Evolutionary conservation across 192 early-diverging fungal genomes (phyloP).

Genomic region (Entophlyctis helioformis): DNA sequence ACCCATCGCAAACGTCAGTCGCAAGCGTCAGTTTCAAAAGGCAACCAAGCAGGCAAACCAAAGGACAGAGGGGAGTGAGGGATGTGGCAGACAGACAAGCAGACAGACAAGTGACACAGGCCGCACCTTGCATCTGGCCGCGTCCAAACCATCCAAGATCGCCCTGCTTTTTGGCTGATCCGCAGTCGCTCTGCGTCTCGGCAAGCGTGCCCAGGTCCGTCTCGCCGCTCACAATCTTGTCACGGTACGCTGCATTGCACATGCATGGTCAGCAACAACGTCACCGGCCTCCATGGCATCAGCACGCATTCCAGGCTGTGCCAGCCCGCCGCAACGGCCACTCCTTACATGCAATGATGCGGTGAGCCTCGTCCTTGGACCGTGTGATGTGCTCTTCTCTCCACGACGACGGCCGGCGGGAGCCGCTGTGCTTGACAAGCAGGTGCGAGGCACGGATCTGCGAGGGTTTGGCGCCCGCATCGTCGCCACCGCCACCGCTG

Average conservation of each 20-base stretch:
- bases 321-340: neutral
- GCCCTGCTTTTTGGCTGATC: constrained; percentile 76
- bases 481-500: neutral
- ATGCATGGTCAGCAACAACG: neutral
- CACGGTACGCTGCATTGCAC: constrained; percentile 35
- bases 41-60: no score
- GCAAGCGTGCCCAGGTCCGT: constrained; percentile 63
- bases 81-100: constrained; percentile 1
- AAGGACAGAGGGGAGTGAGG: neutral
- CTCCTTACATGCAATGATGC: constrained; percentile 36
- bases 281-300: neutral
- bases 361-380: constrained; percentile 78
- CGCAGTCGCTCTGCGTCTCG: constrained; percentile 73
- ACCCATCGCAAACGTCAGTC: no score
- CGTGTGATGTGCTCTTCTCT: constrained; percentile 77
- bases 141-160: constrained; percentile 80
- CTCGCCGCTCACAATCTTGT: constrained; percentile 50
- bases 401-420: constrained; percentile 84
- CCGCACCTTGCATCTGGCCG: constrained; percentile 75
- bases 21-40: no score
- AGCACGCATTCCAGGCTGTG: neutral
- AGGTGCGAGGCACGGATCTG: constrained; percentile 74
- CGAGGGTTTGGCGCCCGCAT: neutral
- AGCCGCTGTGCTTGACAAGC: constrained; percentile 78
- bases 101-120: constrained; percentile 1